Percentiles rank a stretch among this genome's conserved stretches.
phyloP scores from a whole-genome alignment of 2,329 filamentous ascomycete species.

The Colletotrichum lentis region DNA sequence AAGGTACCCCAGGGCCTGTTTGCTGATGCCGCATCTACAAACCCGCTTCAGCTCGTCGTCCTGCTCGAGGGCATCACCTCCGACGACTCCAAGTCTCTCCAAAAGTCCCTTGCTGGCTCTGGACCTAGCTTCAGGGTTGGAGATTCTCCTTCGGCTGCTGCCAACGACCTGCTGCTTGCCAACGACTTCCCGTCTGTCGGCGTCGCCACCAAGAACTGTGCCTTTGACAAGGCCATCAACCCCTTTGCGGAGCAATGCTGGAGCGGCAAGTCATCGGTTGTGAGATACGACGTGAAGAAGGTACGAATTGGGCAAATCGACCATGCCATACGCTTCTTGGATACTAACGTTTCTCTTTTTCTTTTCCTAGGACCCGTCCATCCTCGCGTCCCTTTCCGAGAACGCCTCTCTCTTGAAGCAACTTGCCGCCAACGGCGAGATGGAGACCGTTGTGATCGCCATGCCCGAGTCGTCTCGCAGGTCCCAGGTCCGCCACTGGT shows the following conservation, averaged over 20 bases:
- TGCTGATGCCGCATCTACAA: conserved; percentile 45
- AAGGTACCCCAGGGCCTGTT: conserved; percentile 62
- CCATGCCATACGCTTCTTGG: neutral
- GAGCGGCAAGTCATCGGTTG: conserved; percentile 53
- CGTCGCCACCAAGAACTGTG: conserved; percentile 50
- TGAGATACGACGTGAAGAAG: conserved; percentile 55
- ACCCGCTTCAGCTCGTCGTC: conserved; percentile 65
- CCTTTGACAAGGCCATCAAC: conserved; percentile 51
- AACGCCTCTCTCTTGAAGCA: conserved; percentile 56
- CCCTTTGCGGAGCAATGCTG: conserved; percentile 57
- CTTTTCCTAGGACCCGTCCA: conserved; percentile 42
- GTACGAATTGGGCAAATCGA: conserved; percentile 43
- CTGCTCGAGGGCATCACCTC: conserved; percentile 65
- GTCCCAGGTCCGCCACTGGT: conserved; percentile 52
- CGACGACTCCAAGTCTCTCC: conserved; percentile 52
- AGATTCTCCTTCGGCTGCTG: conserved; percentile 54
- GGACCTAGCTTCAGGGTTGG: conserved; percentile 60
- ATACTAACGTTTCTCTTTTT: conserved; percentile 7
- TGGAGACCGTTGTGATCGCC: conserved; percentile 66
- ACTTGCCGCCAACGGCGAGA: conserved; percentile 57
- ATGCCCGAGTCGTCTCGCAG: conserved; percentile 57
- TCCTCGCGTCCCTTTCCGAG: conserved; percentile 54
- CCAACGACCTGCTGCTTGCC: conserved; percentile 54
- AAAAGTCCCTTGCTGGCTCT: conserved; percentile 52
- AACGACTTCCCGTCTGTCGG: conserved; percentile 53